These are phyloP conservation scores for Xanthoceras sorbifolium DNA, from an alignment of 345 rosid species.

Conservation along the genomic window DNA sequence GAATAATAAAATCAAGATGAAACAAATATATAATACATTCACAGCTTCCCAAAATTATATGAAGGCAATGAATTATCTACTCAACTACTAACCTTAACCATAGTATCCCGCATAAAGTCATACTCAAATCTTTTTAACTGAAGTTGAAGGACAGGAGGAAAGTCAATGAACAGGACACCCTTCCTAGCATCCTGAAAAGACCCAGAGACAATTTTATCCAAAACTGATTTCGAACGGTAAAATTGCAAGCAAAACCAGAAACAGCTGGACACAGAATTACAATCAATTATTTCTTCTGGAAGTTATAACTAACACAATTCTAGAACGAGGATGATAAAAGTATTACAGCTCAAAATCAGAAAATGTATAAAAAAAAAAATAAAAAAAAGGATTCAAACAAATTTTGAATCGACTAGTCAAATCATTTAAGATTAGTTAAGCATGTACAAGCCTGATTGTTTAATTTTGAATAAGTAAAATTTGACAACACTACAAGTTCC, in stretches of 20 bases:
- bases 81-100: constrained; percentile 55
- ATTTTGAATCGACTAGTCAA: neutral
- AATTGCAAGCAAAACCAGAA: neutral
- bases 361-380: neutral
- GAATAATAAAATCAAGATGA: neutral
- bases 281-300: neutral
- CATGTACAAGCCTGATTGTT: neutral
- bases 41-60: neutral
- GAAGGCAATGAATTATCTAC: neutral
- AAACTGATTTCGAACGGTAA: neutral
- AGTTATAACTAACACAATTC: neutral
- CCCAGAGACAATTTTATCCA: neutral
- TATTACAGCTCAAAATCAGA: neutral
- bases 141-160: constrained; percentile 68
- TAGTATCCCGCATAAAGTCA: constrained; percentile 64
- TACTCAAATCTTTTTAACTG: constrained; percentile 63
- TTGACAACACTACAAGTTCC: neutral
- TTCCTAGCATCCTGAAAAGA: constrained; percentile 58
- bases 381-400: too few species aligned
- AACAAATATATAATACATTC: neutral
- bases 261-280: neutral
- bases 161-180: constrained; percentile 61
- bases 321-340: neutral
- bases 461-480: neutral
- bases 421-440: neutral